Percentiles rank a stretch among this genome's conserved stretches.
phyloP scores from a whole-genome alignment of 2,329 filamentous ascomycete genomes.

The Chaetomium sp. region DNA sequence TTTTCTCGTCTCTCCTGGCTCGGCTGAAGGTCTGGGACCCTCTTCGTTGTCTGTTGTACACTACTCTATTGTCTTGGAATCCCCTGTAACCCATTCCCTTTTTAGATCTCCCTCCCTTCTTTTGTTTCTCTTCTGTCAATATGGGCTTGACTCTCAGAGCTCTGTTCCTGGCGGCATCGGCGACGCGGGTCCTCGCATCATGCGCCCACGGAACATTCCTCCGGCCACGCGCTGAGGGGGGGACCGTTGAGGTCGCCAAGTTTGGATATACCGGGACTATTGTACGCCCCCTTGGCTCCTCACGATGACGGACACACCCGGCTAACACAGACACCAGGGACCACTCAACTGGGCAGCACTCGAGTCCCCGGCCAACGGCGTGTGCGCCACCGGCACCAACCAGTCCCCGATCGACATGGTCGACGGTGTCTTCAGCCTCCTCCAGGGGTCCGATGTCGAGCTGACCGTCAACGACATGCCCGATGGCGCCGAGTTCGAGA shows the following conservation, averaged over 20 bases:
- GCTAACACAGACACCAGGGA: slow-evolving; percentile 25
- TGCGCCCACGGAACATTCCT: slow-evolving; percentile 37
- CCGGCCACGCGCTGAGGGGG: slow-evolving; percentile 37
- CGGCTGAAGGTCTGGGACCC: slow-evolving; percentile 31
- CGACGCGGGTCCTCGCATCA: slow-evolving; percentile 35
- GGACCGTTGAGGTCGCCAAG: slow-evolving; percentile 37
- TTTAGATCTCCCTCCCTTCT: slow-evolving; percentile 7
- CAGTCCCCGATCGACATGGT: slow-evolving; percentile 63
- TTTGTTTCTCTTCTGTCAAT: slow-evolving; percentile 15
- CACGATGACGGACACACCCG: too few species aligned
- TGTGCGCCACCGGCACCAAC: slow-evolving; percentile 53
- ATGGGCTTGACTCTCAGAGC: slow-evolving; percentile 29
- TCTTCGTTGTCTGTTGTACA: slow-evolving; percentile 18
- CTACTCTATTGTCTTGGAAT: slow-evolving; percentile 8
- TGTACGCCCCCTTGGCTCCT: slow-evolving; percentile 15
- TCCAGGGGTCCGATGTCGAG: slow-evolving; percentile 39
- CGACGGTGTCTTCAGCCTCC: slow-evolving; percentile 40
- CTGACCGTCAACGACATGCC: slow-evolving; percentile 47
- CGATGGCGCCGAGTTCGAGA: slow-evolving; percentile 54
- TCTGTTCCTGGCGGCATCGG: slow-evolving; percentile 32
- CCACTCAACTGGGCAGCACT: slow-evolving; percentile 34
- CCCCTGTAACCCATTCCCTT: slow-evolving; percentile 14
- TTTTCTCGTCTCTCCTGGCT: slow-evolving; percentile 20
- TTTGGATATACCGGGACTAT: slow-evolving; percentile 40
- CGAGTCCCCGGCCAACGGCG: slow-evolving; percentile 42